These are phyloP conservation scores for Cladosporium sp. DNA, from an alignment of 2,329 filamentous ascomycete genomes.

Conservation along the genomic window DNA sequence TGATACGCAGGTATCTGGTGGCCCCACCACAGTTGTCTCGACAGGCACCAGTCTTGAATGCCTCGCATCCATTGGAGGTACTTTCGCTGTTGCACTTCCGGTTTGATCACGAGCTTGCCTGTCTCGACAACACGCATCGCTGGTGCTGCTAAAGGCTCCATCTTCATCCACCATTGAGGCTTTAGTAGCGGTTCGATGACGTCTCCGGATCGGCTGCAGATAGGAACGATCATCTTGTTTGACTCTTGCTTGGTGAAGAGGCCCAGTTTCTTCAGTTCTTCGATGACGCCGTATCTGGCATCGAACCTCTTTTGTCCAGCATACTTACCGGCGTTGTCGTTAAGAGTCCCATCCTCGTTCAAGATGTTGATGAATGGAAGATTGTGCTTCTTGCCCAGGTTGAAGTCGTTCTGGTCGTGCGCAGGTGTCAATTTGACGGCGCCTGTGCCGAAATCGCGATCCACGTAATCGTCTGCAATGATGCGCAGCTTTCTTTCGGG, in stretches of 20 bases:
- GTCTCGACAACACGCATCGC: conserved; percentile 65
- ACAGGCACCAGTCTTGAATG: conserved; percentile 94
- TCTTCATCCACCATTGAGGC: conserved; percentile 97
- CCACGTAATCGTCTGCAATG: conserved; percentile 84
- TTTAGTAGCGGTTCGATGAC: conserved; percentile 92
- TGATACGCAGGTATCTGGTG: conserved; percentile 90
- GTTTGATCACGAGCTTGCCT: conserved; percentile 60
- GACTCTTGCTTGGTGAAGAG: conserved; percentile 92
- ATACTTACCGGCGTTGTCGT: conserved; percentile 78
- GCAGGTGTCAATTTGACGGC: conserved; percentile 96
- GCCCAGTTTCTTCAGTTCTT: conserved; percentile 62
- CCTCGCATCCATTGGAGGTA: conserved; percentile 85
- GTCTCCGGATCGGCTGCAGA: conserved; percentile 72
- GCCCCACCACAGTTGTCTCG: conserved; percentile 94
- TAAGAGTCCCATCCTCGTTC: conserved; percentile 86
- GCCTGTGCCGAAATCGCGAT: conserved; percentile 91
- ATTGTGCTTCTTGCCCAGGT: conserved; percentile 55
- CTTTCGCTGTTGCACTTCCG: conserved; percentile 41
- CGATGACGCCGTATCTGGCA: conserved; percentile 78
- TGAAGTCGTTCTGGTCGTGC: conserved; percentile 94
- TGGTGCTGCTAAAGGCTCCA: conserved; percentile 47
- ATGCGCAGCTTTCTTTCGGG: conserved; percentile 73
- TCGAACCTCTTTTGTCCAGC: conserved; percentile 89
- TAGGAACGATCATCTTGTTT: conserved; percentile 62
- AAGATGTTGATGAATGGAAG: conserved; percentile 93